Conservation (phyloP, 2,329 filamentous ascomycete genomes). For the Clonostachys chloroleuca region DNA sequence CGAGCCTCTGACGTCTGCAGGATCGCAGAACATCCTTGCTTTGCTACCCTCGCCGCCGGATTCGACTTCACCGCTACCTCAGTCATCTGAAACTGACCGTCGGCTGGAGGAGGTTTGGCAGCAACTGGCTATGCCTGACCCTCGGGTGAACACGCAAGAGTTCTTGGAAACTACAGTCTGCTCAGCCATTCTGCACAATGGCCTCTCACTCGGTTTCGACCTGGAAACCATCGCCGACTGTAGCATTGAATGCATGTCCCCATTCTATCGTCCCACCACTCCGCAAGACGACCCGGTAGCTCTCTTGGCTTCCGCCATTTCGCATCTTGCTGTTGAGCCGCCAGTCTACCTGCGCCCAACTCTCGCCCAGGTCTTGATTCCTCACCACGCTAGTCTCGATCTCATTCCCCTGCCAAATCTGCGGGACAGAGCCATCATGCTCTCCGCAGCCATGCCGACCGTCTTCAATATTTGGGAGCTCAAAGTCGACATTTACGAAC, state of each 20-base stretch:
- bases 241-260: constrained; percentile 7
- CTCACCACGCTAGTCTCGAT: constrained; percentile 14
- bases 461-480: constrained; percentile 13
- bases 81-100: too few relatives aligned
- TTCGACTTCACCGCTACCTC: too few relatives aligned
- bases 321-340: rapidly evolving
- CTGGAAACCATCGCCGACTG: constrained; percentile 6
- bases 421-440: constrained; percentile 15
- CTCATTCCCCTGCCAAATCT: constrained; percentile 15
- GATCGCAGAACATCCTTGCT: too few relatives aligned
- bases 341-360: constrained; percentile 14
- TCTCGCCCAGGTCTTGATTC: constrained; percentile 14
- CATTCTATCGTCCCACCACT: constrained; percentile 12
- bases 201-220: constrained; percentile 9
- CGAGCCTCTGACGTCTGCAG: too few relatives aligned
- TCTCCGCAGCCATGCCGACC: constrained; percentile 12
- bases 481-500: constrained; percentile 14
- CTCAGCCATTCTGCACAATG: constrained; percentile 12
- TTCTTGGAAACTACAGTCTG: constrained; percentile 10
- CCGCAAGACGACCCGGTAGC: constrained; percentile 1
- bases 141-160: constrained; percentile 8
- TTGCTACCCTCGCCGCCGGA: too few relatives aligned
- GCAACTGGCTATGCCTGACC: constrained; percentile 2
- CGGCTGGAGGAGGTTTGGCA: too few relatives aligned
- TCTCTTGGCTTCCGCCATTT: constrained; percentile 1